Conservation (phyloP, 768 basidiomycete species). For the Mrakia hoshinonis region DNA sequence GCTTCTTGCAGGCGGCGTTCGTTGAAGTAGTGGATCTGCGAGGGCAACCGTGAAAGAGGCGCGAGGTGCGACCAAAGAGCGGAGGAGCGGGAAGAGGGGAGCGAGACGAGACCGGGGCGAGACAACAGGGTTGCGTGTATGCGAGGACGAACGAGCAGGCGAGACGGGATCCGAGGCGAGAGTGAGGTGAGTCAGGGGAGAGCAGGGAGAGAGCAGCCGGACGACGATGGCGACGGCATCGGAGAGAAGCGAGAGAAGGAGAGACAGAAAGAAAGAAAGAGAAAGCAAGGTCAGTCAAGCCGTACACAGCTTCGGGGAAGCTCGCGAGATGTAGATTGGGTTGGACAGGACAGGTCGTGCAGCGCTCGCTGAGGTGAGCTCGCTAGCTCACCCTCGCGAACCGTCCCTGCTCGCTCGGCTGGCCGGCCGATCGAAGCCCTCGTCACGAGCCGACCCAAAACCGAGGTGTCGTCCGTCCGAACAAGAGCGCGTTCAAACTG, state of each 20-base stretch:
- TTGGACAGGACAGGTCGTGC: too few species aligned
- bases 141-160: neutral
- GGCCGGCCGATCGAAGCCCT: too few species aligned
- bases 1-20: constrained; percentile 8
- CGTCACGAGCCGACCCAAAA: too few species aligned
- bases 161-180: neutral
- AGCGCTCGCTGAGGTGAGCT: too few species aligned
- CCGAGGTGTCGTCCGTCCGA: too few species aligned
- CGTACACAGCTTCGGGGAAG: neutral
- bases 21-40: constrained; percentile 14
- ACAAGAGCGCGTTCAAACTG: too few species aligned
- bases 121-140: too few species aligned
- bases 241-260: neutral
- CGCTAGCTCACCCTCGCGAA: too few species aligned
- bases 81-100: neutral
- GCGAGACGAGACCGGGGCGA: too few species aligned
- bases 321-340: too few species aligned
- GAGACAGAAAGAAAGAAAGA: neutral
- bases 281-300: neutral
- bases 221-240: neutral
- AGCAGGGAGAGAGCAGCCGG: neutral
- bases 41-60: too few species aligned
- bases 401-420: too few species aligned
- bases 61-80: neutral
- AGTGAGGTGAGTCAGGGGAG: neutral